Evolutionary conservation across 1,284 basidiomycete genomes (phyloP).

Genomic region (Malassezia psittaci): DNA sequence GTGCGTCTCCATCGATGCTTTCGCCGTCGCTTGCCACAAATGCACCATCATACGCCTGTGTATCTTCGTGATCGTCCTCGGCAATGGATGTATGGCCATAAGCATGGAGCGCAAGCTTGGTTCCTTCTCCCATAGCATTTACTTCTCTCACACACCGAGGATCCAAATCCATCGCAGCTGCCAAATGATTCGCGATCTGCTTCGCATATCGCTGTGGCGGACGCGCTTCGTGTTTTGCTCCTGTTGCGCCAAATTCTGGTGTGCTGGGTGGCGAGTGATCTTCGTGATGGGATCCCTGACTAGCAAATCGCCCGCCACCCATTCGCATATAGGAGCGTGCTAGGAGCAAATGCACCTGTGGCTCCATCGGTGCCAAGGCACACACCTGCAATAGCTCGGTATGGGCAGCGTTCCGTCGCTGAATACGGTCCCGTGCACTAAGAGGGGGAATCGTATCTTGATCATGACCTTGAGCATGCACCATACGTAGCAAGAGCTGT

Average conservation of each 20-base stretch:
- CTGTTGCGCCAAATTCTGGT: background rate
- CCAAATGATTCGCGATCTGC: constrained; percentile 37
- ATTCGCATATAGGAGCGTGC: constrained; percentile 44
- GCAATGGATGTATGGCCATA: constrained; percentile 5
- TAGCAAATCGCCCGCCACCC: constrained; percentile 35
- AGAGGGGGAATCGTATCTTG: background rate
- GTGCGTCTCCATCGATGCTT: constrained; percentile 1
- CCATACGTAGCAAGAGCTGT: constrained; percentile 17
- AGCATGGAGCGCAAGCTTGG: constrained; percentile 13
- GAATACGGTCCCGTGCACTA: background rate
- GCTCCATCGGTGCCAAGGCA: constrained; percentile 35
- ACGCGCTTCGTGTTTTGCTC: constrained; percentile 14
- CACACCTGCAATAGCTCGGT: constrained; percentile 30
- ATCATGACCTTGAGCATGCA: background rate
- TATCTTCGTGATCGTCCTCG: constrained; percentile 12
- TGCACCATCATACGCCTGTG: background rate
- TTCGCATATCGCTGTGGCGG: constrained; percentile 20
- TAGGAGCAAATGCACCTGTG: constrained; percentile 37
- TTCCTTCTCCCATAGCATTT: constrained; percentile 14
- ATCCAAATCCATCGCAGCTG: constrained; percentile 33
- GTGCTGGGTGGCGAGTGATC: constrained; percentile 2
- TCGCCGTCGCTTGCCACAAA: background rate
- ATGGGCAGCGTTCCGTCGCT: constrained; percentile 25
- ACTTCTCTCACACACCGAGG: constrained; percentile 19
- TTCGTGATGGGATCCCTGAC: constrained; percentile 3